Conservation (phyloP, 352 stramenopile genomes). For the Phytopythium litorale region DNA sequence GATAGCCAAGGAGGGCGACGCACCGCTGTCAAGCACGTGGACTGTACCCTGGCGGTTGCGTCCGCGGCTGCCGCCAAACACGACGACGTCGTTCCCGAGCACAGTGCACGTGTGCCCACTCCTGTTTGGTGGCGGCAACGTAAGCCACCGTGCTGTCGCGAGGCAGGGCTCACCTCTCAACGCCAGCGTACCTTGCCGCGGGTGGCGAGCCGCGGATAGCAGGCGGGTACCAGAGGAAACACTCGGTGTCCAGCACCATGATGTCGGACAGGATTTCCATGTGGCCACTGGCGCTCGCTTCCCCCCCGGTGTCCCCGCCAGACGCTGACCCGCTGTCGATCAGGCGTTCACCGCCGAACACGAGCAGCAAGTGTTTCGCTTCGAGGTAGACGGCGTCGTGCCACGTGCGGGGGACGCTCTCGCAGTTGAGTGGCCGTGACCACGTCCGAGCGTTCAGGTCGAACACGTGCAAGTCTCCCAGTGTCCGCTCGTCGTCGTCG, state of each 20-base stretch:
- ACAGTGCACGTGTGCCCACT: conserved; percentile 77
- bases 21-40: conserved; percentile 70
- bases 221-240: conserved; percentile 93
- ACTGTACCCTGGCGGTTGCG: conserved; percentile 73
- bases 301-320: neutral
- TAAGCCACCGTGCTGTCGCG: neutral
- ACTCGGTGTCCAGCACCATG: conserved; percentile 93
- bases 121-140: conserved; percentile 9
- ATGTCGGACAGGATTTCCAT: conserved; percentile 78
- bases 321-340: neutral
- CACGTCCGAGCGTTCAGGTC: conserved; percentile 72
- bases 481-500: conserved; percentile 77
- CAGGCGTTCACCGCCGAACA: conserved; percentile 90
- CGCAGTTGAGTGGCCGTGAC: conserved; percentile 86
- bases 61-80: conserved; percentile 74
- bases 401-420: conserved; percentile 87
- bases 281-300: conserved; percentile 27
- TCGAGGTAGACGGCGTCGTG: conserved; percentile 89
- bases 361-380: conserved; percentile 86
- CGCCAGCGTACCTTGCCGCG: conserved; percentile 21
- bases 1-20: conserved; percentile 8
- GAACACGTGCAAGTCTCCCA: conserved; percentile 86
- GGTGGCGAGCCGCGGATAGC: conserved; percentile 68
- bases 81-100: conserved; percentile 68
- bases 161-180: neutral